phyloP scores from a whole-genome alignment of 2,329 filamentous ascomycete species.

The Elsinoe australis region DNA sequence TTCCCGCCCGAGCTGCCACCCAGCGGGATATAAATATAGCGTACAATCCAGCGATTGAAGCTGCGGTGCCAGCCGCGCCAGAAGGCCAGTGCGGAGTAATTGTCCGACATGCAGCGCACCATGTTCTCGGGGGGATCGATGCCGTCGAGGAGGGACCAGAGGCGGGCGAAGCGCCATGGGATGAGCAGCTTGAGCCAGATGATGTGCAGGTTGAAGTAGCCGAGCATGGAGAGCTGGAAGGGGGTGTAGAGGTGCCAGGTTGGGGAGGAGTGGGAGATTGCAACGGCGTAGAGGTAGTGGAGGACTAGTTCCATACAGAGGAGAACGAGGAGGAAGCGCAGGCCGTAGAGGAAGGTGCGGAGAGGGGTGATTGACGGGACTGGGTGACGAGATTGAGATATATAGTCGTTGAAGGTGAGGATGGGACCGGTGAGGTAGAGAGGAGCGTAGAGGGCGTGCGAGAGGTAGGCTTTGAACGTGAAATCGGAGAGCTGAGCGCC shows the following conservation, averaged over 20 bases:
- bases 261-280: constrained; percentile 74
- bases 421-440: constrained; percentile 91
- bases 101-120: constrained; percentile 91
- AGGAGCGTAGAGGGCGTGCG: constrained; percentile 84
- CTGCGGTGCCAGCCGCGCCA: constrained; percentile 95
- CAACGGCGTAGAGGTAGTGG: constrained; percentile 88
- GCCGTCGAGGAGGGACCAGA: constrained; percentile 88
- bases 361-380: constrained; percentile 55
- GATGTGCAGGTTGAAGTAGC: constrained; percentile 91
- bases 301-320: constrained; percentile 85
- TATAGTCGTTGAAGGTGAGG: constrained; percentile 95
- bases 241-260: constrained; percentile 78
- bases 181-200: constrained; percentile 97
- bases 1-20: constrained; percentile 63
- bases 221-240: constrained; percentile 79
- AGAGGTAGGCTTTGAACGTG: constrained; percentile 77
- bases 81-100: constrained; percentile 83
- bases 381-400: constrained; percentile 72
- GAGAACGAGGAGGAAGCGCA: constrained; percentile 73
- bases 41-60: constrained; percentile 89
- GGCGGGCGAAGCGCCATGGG: constrained; percentile 95
- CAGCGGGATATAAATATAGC: constrained; percentile 89
- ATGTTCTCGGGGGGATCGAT: constrained; percentile 97
- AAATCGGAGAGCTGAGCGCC: constrained; percentile 66
- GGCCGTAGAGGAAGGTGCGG: constrained; percentile 70